Conservation (phyloP, 768 basidiomycete species). For the Chalciporus chontae region DNA sequence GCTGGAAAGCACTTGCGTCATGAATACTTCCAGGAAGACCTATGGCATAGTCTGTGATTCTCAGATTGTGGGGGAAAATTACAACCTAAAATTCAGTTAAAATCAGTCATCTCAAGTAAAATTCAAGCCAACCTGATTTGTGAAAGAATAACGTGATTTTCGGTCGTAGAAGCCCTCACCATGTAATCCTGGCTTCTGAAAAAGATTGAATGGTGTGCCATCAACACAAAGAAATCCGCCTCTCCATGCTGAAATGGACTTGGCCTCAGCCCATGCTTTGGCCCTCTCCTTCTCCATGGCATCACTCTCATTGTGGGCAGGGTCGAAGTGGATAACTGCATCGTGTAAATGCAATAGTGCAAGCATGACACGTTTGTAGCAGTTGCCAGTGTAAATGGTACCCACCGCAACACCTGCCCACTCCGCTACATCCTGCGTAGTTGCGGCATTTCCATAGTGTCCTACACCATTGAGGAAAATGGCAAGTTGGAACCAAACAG, state of each 20-base stretch:
- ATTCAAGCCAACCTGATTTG: too few relatives aligned
- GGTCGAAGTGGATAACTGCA: slow-evolving; percentile 2
- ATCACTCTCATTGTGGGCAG: neutral
- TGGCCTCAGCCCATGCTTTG: neutral
- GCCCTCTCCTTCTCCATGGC: neutral
- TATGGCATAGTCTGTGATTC: slow-evolving; percentile 11
- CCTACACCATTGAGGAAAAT: slow-evolving; percentile 11
- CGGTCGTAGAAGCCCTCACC: too few relatives aligned
- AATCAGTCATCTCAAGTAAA: neutral
- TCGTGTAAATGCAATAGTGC: slow-evolving; percentile 13
- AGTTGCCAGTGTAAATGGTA: slow-evolving; percentile 18
- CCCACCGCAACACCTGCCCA: slow-evolving; percentile 19
- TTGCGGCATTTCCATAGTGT: slow-evolving; percentile 10
- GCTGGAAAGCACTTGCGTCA: slow-evolving; percentile 4
- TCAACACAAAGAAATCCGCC: slow-evolving; percentile 7
- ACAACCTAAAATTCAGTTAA: slow-evolving; percentile 1
- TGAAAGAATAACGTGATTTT: too few relatives aligned
- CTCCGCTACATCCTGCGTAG: slow-evolving; percentile 18
- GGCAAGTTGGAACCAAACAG: slow-evolving; percentile 29
- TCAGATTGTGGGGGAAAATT: slow-evolving; percentile 7
- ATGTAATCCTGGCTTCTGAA: slow-evolving; percentile 19
- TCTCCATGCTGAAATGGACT: neutral
- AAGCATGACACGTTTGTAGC: slow-evolving; percentile 13
- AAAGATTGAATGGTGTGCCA: slow-evolving; percentile 16
- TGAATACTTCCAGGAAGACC: slow-evolving; percentile 10